These are phyloP conservation scores for Millerago galiae DNA, from an alignment of 805 yeast species.

Conservation along the genomic window DNA sequence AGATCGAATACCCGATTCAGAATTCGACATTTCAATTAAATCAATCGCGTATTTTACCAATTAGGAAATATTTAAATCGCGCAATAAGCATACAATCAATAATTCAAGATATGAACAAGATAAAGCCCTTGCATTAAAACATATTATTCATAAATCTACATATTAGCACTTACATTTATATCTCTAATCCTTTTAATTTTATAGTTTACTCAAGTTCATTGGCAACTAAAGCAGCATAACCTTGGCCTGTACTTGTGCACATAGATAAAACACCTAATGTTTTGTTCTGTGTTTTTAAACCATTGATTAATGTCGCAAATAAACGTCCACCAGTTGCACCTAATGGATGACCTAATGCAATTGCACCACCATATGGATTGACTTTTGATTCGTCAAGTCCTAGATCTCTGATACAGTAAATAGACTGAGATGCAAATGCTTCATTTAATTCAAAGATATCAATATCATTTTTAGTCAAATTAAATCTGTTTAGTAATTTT, in stretches of 20 bases:
- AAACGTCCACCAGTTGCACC: slow-evolving; percentile 29
- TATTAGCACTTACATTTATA: too few relatives aligned
- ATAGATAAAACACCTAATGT: slow-evolving; percentile 33
- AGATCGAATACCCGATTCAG: too few relatives aligned
- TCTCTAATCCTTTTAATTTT: too few relatives aligned
- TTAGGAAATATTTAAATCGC: too few relatives aligned
- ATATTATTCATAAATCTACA: too few relatives aligned
- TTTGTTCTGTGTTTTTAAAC: slow-evolving; percentile 24
- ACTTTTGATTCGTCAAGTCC: neutral
- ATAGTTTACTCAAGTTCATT: slow-evolving; percentile 15
- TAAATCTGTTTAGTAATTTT: slow-evolving; percentile 52
- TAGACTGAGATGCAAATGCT: slow-evolving; percentile 2
- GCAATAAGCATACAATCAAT: too few relatives aligned
- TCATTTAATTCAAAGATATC: slow-evolving; percentile 36
- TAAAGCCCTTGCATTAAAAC: too few relatives aligned
- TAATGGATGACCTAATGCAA: slow-evolving; percentile 2
- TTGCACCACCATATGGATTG: slow-evolving; percentile 3
- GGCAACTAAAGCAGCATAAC: slow-evolving; percentile 30
- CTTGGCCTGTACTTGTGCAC: slow-evolving; percentile 38
- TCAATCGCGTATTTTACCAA: too few relatives aligned
- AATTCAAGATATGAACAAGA: too few relatives aligned
- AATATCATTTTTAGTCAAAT: slow-evolving; percentile 54
- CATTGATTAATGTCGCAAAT: slow-evolving; percentile 31
- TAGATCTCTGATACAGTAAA: neutral
- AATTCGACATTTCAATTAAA: too few relatives aligned